Conservation (phyloP, 1,284 basidiomycete genomes). For the Moniliophthora roreri region DNA sequence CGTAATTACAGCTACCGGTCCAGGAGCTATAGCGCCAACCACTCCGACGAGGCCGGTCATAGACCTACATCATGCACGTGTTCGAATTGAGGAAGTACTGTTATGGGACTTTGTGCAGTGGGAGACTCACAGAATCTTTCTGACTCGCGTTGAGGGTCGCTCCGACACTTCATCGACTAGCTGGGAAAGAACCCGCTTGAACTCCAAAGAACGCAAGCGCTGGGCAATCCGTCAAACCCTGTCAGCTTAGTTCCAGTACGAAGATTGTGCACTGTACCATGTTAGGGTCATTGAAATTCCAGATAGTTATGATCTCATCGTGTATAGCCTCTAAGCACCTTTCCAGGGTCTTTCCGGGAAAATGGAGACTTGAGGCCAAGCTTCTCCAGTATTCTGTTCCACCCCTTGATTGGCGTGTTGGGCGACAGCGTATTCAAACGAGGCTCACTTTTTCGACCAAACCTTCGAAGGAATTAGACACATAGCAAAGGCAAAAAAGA, state of each 20-base stretch:
- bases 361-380: constrained; percentile 8
- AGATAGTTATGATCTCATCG: constrained; percentile 23
- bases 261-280: constrained; percentile 11
- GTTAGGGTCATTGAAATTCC: constrained; percentile 26
- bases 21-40: constrained; percentile 15
- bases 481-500: background rate
- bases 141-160: background rate
- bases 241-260: background rate
- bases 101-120: background rate
- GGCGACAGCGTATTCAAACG: background rate
- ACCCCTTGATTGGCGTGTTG: background rate
- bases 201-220: constrained; percentile 20
- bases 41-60: constrained; percentile 15
- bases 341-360: constrained; percentile 18
- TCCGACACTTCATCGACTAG: constrained; percentile 17
- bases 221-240: constrained; percentile 5
- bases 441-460: constrained; percentile 24
- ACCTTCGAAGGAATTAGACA: constrained; percentile 12
- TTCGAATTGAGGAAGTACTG: background rate
- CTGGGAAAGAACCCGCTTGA: constrained; percentile 22
- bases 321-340: constrained; percentile 19
- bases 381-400: constrained; percentile 28
- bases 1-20: background rate
- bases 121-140: constrained; percentile 15
- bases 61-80: constrained; percentile 9